These are phyloP conservation scores for Parsonsia alboflavescens DNA, from an alignment of 257 asterid genomes.

Conservation along the genomic window DNA sequence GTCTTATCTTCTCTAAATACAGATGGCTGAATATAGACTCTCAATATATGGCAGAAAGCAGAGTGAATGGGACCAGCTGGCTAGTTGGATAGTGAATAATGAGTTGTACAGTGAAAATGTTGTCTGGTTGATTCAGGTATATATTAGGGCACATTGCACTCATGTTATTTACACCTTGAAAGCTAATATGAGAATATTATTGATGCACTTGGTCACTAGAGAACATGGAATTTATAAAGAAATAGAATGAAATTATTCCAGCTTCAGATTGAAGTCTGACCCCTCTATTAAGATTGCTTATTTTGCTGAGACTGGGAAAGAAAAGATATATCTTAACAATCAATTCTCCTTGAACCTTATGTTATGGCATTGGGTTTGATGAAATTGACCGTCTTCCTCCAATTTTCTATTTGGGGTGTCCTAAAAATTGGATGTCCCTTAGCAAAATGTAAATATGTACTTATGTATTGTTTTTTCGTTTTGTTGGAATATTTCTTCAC, in stretches of 20 bases:
- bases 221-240: not conserved
- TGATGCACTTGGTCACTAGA: not conserved
- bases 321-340: not conserved
- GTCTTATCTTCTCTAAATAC: constrained; percentile 29
- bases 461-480: not conserved
- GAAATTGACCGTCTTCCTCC: not conserved
- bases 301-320: not conserved
- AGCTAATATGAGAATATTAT: not conserved
- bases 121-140: constrained; percentile 98
- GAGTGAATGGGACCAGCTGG: constrained; percentile 99
- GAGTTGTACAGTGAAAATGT: constrained; percentile 83
- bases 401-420: not conserved
- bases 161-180: not conserved
- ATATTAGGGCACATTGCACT: not conserved
- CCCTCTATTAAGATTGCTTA: not conserved
- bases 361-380: not conserved
- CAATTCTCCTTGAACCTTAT: not conserved
- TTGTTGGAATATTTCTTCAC: not conserved
- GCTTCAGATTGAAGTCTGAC: not conserved
- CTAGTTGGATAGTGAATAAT: constrained; percentile 95
- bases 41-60: constrained; percentile 93
- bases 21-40: constrained; percentile 97
- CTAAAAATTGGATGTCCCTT: not conserved
- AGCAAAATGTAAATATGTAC: not conserved
- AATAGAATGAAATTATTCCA: not conserved